These are phyloP conservation scores for Yamadazyma songkhlaensis DNA, from an alignment of 1,139 yeast species.

Conservation along the genomic window DNA sequence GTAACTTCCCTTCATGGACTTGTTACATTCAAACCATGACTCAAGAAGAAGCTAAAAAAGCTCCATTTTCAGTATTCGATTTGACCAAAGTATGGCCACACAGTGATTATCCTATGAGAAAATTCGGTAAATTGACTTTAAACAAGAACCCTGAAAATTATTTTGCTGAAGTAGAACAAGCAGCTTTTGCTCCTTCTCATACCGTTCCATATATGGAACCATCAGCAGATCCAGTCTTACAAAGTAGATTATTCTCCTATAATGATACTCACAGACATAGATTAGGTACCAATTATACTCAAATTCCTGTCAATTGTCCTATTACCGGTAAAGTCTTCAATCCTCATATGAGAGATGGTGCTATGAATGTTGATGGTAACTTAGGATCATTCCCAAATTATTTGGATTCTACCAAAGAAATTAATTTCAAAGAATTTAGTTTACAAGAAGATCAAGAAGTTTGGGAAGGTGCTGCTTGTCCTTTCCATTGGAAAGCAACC, in stretches of 20 bases:
- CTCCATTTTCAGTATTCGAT: slow-evolving; percentile 58
- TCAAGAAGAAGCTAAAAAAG: slow-evolving; percentile 51
- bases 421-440: slow-evolving; percentile 42
- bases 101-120: slow-evolving; percentile 62
- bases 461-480: slow-evolving; percentile 85
- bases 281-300: slow-evolving; percentile 61
- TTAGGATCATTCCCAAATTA: slow-evolving; percentile 78
- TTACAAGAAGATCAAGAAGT: slow-evolving; percentile 70
- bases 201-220: slow-evolving; percentile 77
- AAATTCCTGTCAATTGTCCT: slow-evolving; percentile 67
- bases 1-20: slow-evolving; percentile 57
- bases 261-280: slow-evolving; percentile 66
- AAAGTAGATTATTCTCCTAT: slow-evolving; percentile 76
- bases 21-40: slow-evolving; percentile 61
- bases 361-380: slow-evolving; percentile 75
- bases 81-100: slow-evolving; percentile 75
- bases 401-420: slow-evolving; percentile 52
- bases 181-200: slow-evolving; percentile 74
- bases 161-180: slow-evolving; percentile 73
- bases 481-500: slow-evolving; percentile 79
- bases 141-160: slow-evolving; percentile 66
- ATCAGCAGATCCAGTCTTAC: slow-evolving; percentile 78
- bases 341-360: slow-evolving; percentile 77
- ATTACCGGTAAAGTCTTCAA: slow-evolving; percentile 37
- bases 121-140: slow-evolving; percentile 60